phyloP scores from a whole-genome alignment of 331 rosid species.

The Pyrus hybrid region DNA sequence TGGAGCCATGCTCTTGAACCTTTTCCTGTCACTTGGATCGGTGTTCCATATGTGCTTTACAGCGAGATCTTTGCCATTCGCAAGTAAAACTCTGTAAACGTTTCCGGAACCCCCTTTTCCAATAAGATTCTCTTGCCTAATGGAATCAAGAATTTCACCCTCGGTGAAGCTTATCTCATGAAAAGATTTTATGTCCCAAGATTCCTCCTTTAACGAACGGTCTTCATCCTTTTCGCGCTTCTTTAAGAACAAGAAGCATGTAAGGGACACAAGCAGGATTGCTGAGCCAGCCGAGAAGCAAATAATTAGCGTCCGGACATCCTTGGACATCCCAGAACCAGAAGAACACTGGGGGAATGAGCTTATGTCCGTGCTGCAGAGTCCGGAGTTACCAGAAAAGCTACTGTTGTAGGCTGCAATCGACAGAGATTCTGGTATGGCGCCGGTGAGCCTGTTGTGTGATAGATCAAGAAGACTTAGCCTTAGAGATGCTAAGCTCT shows the following conservation, averaged over 20 bases:
- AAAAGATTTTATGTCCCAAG: conserved; percentile 84
- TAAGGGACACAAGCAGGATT: conserved; percentile 19
- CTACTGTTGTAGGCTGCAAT: conserved; percentile 73
- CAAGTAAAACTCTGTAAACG: conserved; percentile 52
- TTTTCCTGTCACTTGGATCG: conserved; percentile 17
- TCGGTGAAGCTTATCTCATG: conserved; percentile 68
- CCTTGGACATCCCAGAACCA: conserved; percentile 26
- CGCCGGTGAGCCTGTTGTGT: conserved; percentile 44
- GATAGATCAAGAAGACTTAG: conserved; percentile 76
- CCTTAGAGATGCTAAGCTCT: conserved; percentile 35
- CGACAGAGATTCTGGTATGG: conserved; percentile 45
- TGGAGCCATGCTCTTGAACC: conserved; percentile 36
- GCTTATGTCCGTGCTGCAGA: conserved; percentile 46
- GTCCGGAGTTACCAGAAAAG: conserved; percentile 58
- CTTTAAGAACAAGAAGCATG: conserved; percentile 22
- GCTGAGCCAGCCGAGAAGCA: conserved; percentile 32
- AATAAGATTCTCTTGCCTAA: conserved; percentile 67
- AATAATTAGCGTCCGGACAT: too few relatives aligned
- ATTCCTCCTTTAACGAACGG: conserved; percentile 68
- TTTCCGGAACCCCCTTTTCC: conserved; percentile 91
- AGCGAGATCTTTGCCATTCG: conserved; percentile 70
- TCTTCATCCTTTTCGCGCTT: conserved; percentile 31
- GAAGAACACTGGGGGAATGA: conserved; percentile 42
- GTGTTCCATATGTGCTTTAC: conserved; percentile 88
- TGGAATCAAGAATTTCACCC: conserved; percentile 77